Evolutionary conservation across 768 basidiomycete genomes (phyloP), one percentile per base, ranked within the genome.

Genomic region (Pleurotus citrinopileatus): DNA sequence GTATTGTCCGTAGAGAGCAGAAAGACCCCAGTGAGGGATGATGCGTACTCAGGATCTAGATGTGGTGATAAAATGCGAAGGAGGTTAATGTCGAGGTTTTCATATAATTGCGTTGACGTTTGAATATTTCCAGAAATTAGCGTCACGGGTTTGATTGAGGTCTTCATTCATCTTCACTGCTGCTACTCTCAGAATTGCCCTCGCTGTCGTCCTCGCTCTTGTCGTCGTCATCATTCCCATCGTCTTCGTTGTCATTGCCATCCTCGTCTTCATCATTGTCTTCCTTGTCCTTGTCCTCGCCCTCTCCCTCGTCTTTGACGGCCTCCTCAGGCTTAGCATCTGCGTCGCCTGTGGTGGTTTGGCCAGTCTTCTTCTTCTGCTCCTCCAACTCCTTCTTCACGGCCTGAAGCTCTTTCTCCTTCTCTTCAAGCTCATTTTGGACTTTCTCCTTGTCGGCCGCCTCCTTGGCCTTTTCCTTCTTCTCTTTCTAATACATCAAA

Each of bases 361-460:
- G 60, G 38, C 51, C 51, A 27, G 63, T 61, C 55, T 67, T 65
- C 55, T 66, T 62, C 42, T 64, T 61, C 62, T 81, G 74, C 55
- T 70, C 76, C 48, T 76, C 75, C 9, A 77, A 61, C 32, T 78
- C 71, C 54, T 73, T 72, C 57, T 78, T 78, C 62, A 81, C 75
- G 57, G 76, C 78, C 62, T 77, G 71, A 32, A 81, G 69, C 67
- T 83, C 81, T 22, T 74, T 67, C 58, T 87, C 83, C 61, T 85
- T 84, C 69, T 83, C 82, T 66, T 87, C 83, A 47, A 79, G 73
- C 64, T 81, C 83, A 46, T 80, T 79, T 68, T 84, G 82, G 63
- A 78, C 77, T 55, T 78, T 77, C 61, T 79, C 80, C 65, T 81
- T 84, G 55, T 77, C 79, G 1, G 74, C 73, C 10, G 79, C 82